phyloP scores from a whole-genome alignment of 192 early-diverging fungal species.

The Podila epicladia region DNA sequence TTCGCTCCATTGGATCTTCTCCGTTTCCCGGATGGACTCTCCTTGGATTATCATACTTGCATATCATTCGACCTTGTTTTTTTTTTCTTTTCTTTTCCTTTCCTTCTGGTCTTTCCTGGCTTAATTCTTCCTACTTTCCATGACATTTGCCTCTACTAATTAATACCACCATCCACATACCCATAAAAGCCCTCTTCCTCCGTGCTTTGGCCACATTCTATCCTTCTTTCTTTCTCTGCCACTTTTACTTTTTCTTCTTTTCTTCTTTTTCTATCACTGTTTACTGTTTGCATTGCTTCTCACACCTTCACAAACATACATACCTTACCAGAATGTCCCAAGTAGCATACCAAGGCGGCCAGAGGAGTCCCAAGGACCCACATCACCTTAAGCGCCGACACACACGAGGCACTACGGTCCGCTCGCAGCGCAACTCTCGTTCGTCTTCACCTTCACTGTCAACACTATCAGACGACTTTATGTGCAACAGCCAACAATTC shows the following conservation, averaged over 20 bases:
- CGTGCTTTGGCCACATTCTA: background rate
- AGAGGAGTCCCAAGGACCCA: conserved; percentile 19
- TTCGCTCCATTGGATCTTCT: background rate
- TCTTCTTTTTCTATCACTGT: background rate
- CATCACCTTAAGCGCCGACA: conserved; percentile 38
- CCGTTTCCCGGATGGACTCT: background rate
- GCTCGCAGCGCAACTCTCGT: conserved; percentile 10
- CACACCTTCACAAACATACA: background rate
- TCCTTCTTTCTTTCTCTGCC: background rate
- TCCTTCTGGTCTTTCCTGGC: background rate
- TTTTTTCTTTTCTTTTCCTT: background rate
- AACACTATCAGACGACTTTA: background rate
- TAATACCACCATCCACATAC: no score
- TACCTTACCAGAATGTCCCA: background rate
- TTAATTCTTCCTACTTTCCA: background rate
- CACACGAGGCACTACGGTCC: conserved; percentile 16
- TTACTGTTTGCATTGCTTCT: background rate
- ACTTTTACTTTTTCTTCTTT: background rate
- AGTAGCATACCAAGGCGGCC: background rate
- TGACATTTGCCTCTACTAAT: background rate
- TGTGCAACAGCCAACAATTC: background rate
- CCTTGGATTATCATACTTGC: conserved; percentile 1
- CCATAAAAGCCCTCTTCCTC: background rate
- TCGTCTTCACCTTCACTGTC: conserved; percentile 9
- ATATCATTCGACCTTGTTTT: background rate